Conservation (phyloP, 192 early-diverging fungal species). For the Linnemannia exigua region DNA sequence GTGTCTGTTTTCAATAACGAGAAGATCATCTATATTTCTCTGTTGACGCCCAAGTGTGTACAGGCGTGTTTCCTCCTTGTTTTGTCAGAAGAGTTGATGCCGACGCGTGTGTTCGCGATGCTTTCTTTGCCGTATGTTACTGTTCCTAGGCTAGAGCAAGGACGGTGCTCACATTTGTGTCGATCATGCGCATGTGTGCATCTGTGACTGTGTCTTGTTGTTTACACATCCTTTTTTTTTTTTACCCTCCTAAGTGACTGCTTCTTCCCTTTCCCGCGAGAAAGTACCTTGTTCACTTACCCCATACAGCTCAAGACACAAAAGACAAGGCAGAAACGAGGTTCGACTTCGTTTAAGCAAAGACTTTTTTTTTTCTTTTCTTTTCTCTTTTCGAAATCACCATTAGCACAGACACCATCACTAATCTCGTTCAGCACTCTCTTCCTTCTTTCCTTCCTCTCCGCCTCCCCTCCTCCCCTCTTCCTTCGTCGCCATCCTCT, state of each 20-base stretch:
- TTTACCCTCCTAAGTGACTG: not conserved
- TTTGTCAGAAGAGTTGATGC: too few species aligned
- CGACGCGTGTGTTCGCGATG: too few species aligned
- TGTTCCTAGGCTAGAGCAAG: too few species aligned
- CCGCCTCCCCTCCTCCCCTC: not conserved
- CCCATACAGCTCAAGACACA: too few species aligned
- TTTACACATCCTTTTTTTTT: not conserved
- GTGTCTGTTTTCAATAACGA: not conserved
- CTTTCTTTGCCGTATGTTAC: too few species aligned
- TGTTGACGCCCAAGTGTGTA: too few species aligned
- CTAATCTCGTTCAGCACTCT: not conserved
- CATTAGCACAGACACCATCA: not conserved
- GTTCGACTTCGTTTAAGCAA: not conserved
- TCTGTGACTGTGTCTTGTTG: not conserved
- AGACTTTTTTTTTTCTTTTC: not conserved
- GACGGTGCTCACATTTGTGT: too few species aligned
- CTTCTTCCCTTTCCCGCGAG: not conserved
- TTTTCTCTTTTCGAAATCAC: not conserved
- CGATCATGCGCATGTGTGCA: too few species aligned
- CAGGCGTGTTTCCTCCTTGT: too few species aligned
- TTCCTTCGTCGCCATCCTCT: not conserved
- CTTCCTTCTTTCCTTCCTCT: not conserved
- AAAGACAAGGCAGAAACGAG: not conserved
- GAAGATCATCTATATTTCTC: too few species aligned
- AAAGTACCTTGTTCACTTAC: not conserved